phyloP scores from a whole-genome alignment of 2,329 filamentous ascomycete species.

The Tolypocladium album region DNA sequence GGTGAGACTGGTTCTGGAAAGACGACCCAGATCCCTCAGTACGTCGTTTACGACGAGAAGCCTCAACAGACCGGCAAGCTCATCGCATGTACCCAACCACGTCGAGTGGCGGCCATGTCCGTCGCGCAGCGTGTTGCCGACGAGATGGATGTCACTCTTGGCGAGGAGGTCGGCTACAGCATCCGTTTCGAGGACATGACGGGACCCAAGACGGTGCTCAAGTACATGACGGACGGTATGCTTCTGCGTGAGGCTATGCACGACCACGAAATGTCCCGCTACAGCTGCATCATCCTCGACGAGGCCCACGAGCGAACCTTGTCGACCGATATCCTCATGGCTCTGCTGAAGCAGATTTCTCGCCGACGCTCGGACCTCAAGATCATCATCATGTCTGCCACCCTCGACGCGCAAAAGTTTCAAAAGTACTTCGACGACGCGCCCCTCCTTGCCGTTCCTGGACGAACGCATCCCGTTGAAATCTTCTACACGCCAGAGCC shows the following conservation, averaged over 20 bases:
- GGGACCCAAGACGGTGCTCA: slow-evolving; percentile 76
- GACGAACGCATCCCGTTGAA: slow-evolving; percentile 91
- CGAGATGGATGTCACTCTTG: slow-evolving; percentile 88
- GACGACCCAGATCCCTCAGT: slow-evolving; percentile 97
- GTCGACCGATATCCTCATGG: slow-evolving; percentile 95
- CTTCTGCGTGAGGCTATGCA: slow-evolving; percentile 93
- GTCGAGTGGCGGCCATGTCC: slow-evolving; percentile 96
- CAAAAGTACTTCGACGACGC: slow-evolving; percentile 95
- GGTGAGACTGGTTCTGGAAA: slow-evolving; percentile 99
- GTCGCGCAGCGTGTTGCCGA: slow-evolving; percentile 96
- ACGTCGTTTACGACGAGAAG: slow-evolving; percentile 93
- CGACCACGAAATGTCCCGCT: slow-evolving; percentile 81
- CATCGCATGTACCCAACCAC: slow-evolving; percentile 93
- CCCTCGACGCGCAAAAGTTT: slow-evolving; percentile 94
- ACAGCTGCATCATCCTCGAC: slow-evolving; percentile 96
- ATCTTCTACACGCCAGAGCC: slow-evolving; percentile 97
- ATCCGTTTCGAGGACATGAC: slow-evolving; percentile 98
- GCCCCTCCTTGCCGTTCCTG: slow-evolving; percentile 84
- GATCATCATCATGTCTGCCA: slow-evolving; percentile 98
- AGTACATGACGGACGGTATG: slow-evolving; percentile 99
- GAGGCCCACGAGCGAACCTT: slow-evolving; percentile 97
- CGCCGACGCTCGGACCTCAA: slow-evolving; percentile 79
- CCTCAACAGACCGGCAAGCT: slow-evolving; percentile 79
- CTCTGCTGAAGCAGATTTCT: slow-evolving; percentile 83
- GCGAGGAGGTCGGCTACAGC: slow-evolving; percentile 94